Evolutionary conservation across 257 asterid genomes (phyloP), one percentile per base, ranked within the genome.

Genomic region (Echites panduratus): DNA sequence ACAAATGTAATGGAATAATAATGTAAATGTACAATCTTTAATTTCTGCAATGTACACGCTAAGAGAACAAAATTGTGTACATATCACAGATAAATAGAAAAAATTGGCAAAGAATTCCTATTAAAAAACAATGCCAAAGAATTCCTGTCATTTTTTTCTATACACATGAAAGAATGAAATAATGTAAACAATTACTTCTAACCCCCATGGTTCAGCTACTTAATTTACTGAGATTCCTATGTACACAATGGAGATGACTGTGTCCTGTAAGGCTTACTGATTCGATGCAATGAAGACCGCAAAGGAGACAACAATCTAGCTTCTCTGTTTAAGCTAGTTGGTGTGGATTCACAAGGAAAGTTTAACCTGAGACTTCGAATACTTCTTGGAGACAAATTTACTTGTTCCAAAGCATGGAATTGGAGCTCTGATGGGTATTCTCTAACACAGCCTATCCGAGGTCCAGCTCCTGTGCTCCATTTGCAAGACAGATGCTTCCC

Each of bases 401-500:
- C 96, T 77, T 86, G 87, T 79, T 87, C 96, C 40, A 92, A 71
- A 9, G 93, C 98, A 14, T 86, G 96, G 63, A 81, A 81, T 64
- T 92, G 97, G 13, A 92, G 89, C 73, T 89, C 89, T 0, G 93
- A 80, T 0, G 97, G 98, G 64, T 90, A 92, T 12, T 92, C 97
- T 71, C 98, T 82, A 76, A 92, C 73, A 70, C 94, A 90, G 4
- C 98, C 94, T 0, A 92, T 92, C 26, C 98, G 77, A 0, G 98
- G 98, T 17, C 98, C 98, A 1, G 97, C 98, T 53, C 98, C 98
- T 0, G 97, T 90, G 74, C 97, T 92, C 98, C 98, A 92, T 82
- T 71, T 88, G 84, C 89, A 86, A 6, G 96, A 90, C 53, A 92
- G 32, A 27, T 92, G 91, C 68, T 87, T 86, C 64, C 92, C 96